Evolutionary conservation across 805 yeast genomes (phyloP), one percentile per base, ranked within the genome.

Genomic region (Yarrowia sp.): DNA sequence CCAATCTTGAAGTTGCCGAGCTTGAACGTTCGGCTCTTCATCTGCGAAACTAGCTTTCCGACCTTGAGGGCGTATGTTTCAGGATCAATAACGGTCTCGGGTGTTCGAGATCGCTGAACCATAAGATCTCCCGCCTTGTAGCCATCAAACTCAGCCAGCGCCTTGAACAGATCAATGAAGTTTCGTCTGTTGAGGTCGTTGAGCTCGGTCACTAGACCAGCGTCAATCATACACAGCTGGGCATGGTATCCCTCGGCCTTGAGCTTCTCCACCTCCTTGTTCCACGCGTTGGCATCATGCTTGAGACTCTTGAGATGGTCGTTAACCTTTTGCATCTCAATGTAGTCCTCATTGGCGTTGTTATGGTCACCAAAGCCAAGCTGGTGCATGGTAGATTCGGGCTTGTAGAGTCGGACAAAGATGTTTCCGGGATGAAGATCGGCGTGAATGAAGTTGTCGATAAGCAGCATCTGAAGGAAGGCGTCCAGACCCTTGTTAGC

Each of bases 391-490:
- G 46, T 56, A 10, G 69, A 69, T 69, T 79, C 76, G 2, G 79
- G 83, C 71, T 86, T 86, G 72, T 87, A 82, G 73, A 90, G 87
- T 58, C 91, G 79, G 9, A 91, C 85, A 81, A 92, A 85, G 74
- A 95, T 91, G 76, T 95, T 95, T 3, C 99, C 99, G 0, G 99
- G 98, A 72, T 95, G 99, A 69, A 95, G 81, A 79, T 95, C 99
- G 0, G 98, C 94, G 76, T 95, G 99, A 52, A 93, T 91, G 77
- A 95, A 95, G 76, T 95, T 93, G 79, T 95, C 96, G 66, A 94
- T 78, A 64, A 95, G 89, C 70, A 95, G 81, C 99, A 95, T 95
- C 73, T 92, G 90, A 70, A 95, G 80, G 73, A 95, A 95, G 4
- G 98, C 90, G 76, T 95, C 97, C 30, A 95, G 85, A 9, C 97